Conservation (phyloP, 2,329 filamentous ascomycete species). For the Gnomoniopsis sp. region DNA sequence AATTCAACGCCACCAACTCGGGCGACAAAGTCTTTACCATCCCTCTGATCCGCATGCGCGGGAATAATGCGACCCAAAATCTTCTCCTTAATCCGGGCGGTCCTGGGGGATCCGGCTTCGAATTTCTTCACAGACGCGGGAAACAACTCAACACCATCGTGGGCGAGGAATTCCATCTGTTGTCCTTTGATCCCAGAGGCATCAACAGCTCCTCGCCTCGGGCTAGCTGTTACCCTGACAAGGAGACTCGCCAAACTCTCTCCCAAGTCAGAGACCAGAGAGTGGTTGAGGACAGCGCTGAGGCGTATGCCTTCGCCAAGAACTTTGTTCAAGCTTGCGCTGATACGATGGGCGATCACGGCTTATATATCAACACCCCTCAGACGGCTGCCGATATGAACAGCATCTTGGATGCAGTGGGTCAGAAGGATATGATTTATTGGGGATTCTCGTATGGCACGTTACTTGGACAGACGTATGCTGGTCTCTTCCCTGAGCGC, state of each 20-base stretch:
- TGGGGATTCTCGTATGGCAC: constrained; percentile 40
- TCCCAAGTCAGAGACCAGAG: constrained; percentile 24
- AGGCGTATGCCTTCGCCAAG: constrained; percentile 38
- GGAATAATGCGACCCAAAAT: constrained; percentile 38
- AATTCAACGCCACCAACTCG: constrained; percentile 33
- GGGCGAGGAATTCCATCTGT: constrained; percentile 42
- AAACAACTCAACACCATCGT: constrained; percentile 33
- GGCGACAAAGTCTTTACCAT: constrained; percentile 38
- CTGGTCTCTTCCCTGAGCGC: constrained; percentile 32
- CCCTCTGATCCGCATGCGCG: constrained; percentile 42
- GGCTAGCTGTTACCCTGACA: constrained; percentile 38
- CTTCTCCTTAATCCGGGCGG: constrained; percentile 46
- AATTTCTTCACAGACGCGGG: constrained; percentile 33
- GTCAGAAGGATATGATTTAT: constrained; percentile 35
- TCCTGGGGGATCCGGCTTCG: constrained; percentile 41
- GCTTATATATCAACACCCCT: constrained; percentile 44
- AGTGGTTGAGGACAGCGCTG: constrained; percentile 30
- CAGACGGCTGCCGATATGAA: constrained; percentile 51
- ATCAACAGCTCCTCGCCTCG: constrained; percentile 33
- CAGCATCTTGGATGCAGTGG: constrained; percentile 41
- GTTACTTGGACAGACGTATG: constrained; percentile 37
- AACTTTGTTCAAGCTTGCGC: constrained; percentile 38
- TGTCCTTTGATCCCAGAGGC: constrained; percentile 46
- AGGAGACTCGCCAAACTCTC: constrained; percentile 28
- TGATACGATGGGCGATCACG: constrained; percentile 43